A percentile compares a stretch with the other conserved stretches of the same genome.
Evolutionary conservation across 1,139 yeast genomes (phyloP).

Genomic region (Protomyces pachydermus): DNA sequence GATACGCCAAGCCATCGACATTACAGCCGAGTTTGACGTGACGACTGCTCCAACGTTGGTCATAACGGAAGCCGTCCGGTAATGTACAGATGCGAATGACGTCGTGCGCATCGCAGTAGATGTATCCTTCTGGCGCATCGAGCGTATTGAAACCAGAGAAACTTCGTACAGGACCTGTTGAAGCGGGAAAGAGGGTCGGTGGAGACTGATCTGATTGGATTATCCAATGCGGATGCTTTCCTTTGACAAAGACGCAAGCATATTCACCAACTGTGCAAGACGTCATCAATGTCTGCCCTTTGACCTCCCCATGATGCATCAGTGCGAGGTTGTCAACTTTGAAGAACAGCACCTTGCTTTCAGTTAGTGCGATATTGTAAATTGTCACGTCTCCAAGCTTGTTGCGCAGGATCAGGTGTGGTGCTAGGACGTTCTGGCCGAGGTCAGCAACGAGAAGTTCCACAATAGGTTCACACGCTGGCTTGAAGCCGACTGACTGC

Average conservation of each 20-base stretch:
- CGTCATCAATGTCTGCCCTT: background rate
- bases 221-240: conserved; percentile 65
- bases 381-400: conserved; percentile 72
- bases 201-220: conserved; percentile 59
- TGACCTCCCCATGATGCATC: background rate
- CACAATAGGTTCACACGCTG: conserved; percentile 44
- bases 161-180: conserved; percentile 35
- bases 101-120: conserved; percentile 66
- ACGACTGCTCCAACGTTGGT: conserved; percentile 60
- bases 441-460: conserved; percentile 62
- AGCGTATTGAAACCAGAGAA: conserved; percentile 26
- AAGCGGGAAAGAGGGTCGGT: conserved; percentile 51
- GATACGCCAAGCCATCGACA: conserved; percentile 66
- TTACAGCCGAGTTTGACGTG: conserved; percentile 53
- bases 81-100: conserved; percentile 68
- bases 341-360: conserved; percentile 6
- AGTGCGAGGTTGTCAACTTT: conserved; percentile 15
- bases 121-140: conserved; percentile 50
- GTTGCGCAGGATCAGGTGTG: conserved; percentile 65
- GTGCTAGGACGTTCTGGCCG: conserved; percentile 56
- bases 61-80: conserved; percentile 50
- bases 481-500: background rate
- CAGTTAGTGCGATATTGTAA: conserved; percentile 48
- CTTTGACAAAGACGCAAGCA: conserved; percentile 61
- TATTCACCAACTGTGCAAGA: conserved; percentile 47